Evolutionary conservation across 2,329 filamentous ascomycete species (phyloP), one percentile per base, ranked within the genome.

Genomic region (Zymoseptoria tritici): DNA sequence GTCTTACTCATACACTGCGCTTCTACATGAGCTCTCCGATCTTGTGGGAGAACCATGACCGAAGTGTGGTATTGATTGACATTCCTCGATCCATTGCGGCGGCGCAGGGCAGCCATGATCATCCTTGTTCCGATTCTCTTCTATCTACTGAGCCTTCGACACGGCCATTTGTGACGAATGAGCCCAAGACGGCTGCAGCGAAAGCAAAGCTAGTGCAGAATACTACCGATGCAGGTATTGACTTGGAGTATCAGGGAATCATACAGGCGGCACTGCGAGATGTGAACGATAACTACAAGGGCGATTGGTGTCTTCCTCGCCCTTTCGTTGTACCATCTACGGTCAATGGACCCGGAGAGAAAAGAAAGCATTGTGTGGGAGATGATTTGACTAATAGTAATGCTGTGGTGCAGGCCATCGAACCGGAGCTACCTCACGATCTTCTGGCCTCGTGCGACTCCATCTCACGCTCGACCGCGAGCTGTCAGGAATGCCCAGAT

Each of bases 1-100:
- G 36, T 42, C 36, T 13, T 42, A 13, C 36, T 13, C 36, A 16
- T 16, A 42, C 36, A 42, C 36, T 13, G 36, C 29, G 31, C 54
- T 19, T 21, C 31, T n/a, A 21, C 24, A 67, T 68, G 64, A 22
- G 58, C 11, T 61, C 60, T n/a, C 54, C 74, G 21, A 78, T 87
- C 21, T 71, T 88, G 49, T 87, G 81, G 72, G 76, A 80, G 60
- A 84, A 79, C 63, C 66, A 72, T 1, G 74, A 77, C 3, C 69
- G 74, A 54, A 78, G 80, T 52, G 73, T 86, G 57, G 77, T 83
- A 21, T 71, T 91, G 24, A 72, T 91, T 56, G 89, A 92, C 68
- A 82, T 91, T 52, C 88, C 89, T 22, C 77, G 79, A 19, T 89
- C 89, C 1, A 82, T 91, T 49, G 85, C 88, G 64, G 78, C 83